A percentile compares a stretch with the other conserved stretches of the same genome.
Conservation (phyloP, 1,139 yeast genomes). For the Yamadazyma sp. region DNA sequence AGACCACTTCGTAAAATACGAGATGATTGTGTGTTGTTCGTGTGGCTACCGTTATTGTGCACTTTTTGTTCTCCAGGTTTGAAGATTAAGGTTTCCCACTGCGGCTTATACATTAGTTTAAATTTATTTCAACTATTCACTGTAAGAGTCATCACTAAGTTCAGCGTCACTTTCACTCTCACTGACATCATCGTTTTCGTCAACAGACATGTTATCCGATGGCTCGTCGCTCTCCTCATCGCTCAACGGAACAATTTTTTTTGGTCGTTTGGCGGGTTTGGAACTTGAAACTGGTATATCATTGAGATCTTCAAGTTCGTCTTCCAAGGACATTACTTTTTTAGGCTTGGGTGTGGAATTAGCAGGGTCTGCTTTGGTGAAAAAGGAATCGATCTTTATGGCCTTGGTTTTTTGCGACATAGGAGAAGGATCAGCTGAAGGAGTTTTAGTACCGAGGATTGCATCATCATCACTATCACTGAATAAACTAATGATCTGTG, state of each 20-base stretch:
- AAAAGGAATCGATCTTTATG: constrained; percentile 1
- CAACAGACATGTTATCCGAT: constrained; percentile 5
- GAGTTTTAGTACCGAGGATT: constrained; percentile 17
- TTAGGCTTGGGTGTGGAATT: constrained; percentile 9
- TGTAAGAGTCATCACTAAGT: constrained; percentile 8
- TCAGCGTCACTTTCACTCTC: constrained; percentile 7
- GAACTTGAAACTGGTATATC: constrained; percentile 3
- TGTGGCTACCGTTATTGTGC: background rate
- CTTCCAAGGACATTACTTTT: constrained; percentile 9
- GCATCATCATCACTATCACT: constrained; percentile 39
- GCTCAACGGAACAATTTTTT: background rate
- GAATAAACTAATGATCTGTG: constrained; percentile 19
- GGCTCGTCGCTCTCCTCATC: constrained; percentile 7
- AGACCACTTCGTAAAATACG: constrained; percentile 3
- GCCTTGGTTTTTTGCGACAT: constrained; percentile 8
- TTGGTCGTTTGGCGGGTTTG: background rate
- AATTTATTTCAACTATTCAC: constrained; percentile 4
- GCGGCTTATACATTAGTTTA: background rate
- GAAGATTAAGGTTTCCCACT: no score
- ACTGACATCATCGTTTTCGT: constrained; percentile 4
- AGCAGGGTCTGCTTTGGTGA: constrained; percentile 3
- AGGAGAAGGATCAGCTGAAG: constrained; percentile 9
- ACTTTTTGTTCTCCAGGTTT: background rate
- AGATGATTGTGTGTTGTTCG: background rate
- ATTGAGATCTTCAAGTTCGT: constrained; percentile 9